Percentiles rank a stretch among this genome's conserved stretches.
Evolutionary conservation across 140 eudicot genomes (phyloP).

Genomic region (Anethum foeniculum): DNA sequence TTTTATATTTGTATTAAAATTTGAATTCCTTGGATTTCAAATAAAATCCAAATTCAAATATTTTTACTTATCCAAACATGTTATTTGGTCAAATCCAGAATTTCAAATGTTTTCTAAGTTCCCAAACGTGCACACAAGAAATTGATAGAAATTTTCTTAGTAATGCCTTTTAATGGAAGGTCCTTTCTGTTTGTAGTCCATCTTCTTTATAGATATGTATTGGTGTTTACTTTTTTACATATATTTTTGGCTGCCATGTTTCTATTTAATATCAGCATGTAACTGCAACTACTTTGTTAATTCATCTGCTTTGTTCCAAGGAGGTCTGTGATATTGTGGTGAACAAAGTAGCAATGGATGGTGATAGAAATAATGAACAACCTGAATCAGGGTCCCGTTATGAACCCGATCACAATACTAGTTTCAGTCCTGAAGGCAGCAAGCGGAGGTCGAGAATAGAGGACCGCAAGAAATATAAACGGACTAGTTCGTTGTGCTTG

Average conservation of each 20-base stretch:
- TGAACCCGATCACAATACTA: constrained; percentile 17
- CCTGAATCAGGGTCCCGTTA: constrained; percentile 20
- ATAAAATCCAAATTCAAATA: no score
- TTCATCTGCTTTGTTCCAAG: constrained; percentile 18
- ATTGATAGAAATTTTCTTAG: background rate
- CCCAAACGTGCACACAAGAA: no score
- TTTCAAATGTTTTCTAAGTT: no score
- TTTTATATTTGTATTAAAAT: no score
- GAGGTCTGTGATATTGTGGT: constrained; percentile 27
- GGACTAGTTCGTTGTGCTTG: constrained; percentile 26
- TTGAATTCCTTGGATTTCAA: no score
- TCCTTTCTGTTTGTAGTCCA: background rate
- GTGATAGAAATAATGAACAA: constrained; percentile 25
- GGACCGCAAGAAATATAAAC: constrained; percentile 15
- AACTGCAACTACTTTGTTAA: constrained; percentile 3
- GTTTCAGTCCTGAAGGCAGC: constrained; percentile 13
- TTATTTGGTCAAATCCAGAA: no score
- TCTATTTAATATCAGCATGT: background rate
- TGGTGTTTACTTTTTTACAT: background rate
- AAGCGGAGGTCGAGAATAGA: background rate
- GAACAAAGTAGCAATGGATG: constrained; percentile 16
- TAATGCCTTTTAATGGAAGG: background rate
- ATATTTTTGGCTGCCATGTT: background rate
- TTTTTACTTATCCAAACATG: no score
- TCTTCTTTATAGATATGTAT: background rate